A percentile compares a stretch with the other conserved stretches of the same genome.
Evolutionary conservation across 2,329 filamentous ascomycete genomes (phyloP).

Genomic region (Colletotrichum cuscutae): DNA sequence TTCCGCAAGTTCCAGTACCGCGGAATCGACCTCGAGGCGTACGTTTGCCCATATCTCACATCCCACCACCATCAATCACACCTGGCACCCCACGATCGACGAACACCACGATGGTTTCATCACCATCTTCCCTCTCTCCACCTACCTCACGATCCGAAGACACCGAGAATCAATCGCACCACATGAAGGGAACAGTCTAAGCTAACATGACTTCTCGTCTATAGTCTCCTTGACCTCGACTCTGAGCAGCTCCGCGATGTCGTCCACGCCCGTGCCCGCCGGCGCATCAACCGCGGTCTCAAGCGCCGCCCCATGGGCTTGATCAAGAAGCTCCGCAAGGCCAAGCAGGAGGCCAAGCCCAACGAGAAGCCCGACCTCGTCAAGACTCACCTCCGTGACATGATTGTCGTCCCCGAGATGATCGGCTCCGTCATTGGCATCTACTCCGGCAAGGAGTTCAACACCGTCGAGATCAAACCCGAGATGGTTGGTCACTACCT

Average conservation of each 20-base stretch:
- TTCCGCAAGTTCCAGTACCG: slow-evolving; percentile 99
- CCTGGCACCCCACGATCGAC: neutral
- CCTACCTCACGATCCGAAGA: neutral
- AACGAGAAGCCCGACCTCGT: slow-evolving; percentile 99
- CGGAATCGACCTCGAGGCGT: slow-evolving; percentile 99
- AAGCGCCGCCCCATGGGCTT: slow-evolving; percentile 99
- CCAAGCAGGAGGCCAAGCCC: slow-evolving; percentile 98
- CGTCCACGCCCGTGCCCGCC: slow-evolving; percentile 97
- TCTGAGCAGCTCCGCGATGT: slow-evolving; percentile 99
- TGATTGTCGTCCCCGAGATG: slow-evolving; percentile 99
- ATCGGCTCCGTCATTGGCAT: slow-evolving; percentile 98
- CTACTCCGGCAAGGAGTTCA: slow-evolving; percentile 99
- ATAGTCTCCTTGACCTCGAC: slow-evolving; percentile 96
- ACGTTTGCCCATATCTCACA: slow-evolving; percentile 59
- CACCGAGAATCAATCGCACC: slow-evolving; percentile 10
- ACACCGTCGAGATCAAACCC: slow-evolving; percentile 99
- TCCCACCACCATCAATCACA: slow-evolving; percentile 11
- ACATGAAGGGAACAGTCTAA: slow-evolving; percentile 22
- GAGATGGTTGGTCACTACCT: slow-evolving; percentile 99
- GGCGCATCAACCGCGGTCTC: slow-evolving; percentile 99
- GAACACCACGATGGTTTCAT: neutral
- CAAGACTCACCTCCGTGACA: slow-evolving; percentile 99
- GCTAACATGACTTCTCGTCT: slow-evolving; percentile 28
- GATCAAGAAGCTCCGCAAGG: slow-evolving; percentile 99
- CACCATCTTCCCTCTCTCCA: neutral